Base-by-base conservation (phyloP, 495 filamentous ascomycete genomes). In the Aspergillus egyptiacus region DNA sequence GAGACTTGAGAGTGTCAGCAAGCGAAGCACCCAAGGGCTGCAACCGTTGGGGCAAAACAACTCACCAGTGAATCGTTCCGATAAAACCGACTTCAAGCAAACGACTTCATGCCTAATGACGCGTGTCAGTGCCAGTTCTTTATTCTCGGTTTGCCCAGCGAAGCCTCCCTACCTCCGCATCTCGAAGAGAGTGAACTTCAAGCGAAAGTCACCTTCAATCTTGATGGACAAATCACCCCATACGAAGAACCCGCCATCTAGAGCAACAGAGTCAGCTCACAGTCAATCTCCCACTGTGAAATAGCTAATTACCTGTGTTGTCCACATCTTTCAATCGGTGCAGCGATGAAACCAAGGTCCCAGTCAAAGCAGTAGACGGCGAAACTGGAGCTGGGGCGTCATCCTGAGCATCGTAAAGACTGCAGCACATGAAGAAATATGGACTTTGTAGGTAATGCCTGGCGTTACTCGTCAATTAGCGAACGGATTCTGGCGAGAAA, bases 171-270 rank as follows among this genome's bases (percentile, higher is more conserved):
- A 87, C 84, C 83, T 83, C 46, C 73, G 70, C 73, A 95, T 84
- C 65, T 96, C 89, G 59, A 86, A 91, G 20, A 98, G 76, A 46
- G 80, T 89, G 62, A 98, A 97, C 32, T 85, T 82, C 51, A 97
- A 72, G 20, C 86, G 74, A 54, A 81, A 94, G 5, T 76, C 76
- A 19, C 93, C 93, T 54, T 89, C 85, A 15, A 86, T 73, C 63
- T 87, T 85, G 20, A 94, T 81, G 0, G 91, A 96, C 14, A 98
- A 70, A 64, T 98, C 93, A 5, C 87, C 86, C 67, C 95, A 97
- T n/a, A 97, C 87, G 52, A 98, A 97, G 71, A 94, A 98, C 2
- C 86, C 90, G 10, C 89, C 91, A 75, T 96, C 91, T 78, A 59
- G 24, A 18, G 8, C 14, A 19, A 7, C 4, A 4, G 2, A 6